These are phyloP conservation scores for Trichophyton rubrum DNA, from an alignment of 2,329 filamentous ascomycete genomes.

Conservation along the genomic window DNA sequence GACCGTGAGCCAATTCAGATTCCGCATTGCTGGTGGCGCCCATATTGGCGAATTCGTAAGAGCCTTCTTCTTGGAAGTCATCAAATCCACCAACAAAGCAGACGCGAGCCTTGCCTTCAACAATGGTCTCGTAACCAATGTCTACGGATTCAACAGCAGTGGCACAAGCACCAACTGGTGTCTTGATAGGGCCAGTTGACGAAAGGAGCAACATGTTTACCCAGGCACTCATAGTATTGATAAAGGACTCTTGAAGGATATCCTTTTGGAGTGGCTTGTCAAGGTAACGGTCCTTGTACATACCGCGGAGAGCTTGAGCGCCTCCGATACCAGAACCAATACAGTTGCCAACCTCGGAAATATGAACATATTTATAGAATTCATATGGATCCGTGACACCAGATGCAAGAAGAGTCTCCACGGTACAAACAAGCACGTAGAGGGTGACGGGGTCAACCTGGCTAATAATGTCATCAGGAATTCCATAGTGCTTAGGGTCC, in stretches of 20 bases:
- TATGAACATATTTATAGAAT: conserved; percentile 98
- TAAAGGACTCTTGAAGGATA: conserved; percentile 97
- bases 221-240: conserved; percentile 99
- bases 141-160: conserved; percentile 96
- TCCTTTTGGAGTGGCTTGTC: conserved; percentile 98
- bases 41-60: conserved; percentile 99
- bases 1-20: conserved; percentile 88
- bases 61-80: conserved; percentile 98
- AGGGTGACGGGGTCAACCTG: conserved; percentile 96
- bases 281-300: conserved; percentile 96
- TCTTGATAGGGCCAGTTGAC: conserved; percentile 96
- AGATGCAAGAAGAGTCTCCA: conserved; percentile 76
- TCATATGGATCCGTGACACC: conserved; percentile 99
- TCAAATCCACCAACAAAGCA: conserved; percentile 98
- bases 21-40: conserved; percentile 97
- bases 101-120: conserved; percentile 93
- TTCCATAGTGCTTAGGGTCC: conserved; percentile 91
- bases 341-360: conserved; percentile 96
- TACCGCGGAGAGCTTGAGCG: conserved; percentile 78
- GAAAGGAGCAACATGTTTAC: conserved; percentile 98
- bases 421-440: conserved; percentile 86
- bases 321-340: conserved; percentile 98
- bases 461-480: conserved; percentile 93
- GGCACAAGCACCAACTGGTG: conserved; percentile 91
- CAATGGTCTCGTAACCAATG: conserved; percentile 95